Evolutionary conservation across 257 asterid genomes (phyloP), one percentile per base, ranked within the genome.

Genomic region (Echium plantagineum): DNA sequence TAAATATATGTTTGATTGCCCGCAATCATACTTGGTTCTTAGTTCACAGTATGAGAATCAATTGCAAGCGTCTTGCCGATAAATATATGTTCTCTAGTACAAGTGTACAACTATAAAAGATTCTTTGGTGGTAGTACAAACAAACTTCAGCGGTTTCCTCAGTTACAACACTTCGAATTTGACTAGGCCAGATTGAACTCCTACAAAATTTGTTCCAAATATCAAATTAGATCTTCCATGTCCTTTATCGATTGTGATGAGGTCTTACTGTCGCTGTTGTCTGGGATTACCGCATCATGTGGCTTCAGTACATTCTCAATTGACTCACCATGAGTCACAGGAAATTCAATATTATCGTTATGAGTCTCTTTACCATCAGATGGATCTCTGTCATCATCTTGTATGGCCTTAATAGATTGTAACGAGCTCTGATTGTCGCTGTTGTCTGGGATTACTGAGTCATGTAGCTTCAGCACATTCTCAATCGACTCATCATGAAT

Each of bases 321-420:
- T 30, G 56, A 55, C 28, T 54, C 57, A 7, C 32, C 48, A 67
- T 52, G 58, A 55, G 47, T 62, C 6, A 28, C 9, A 15, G 77
- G 51, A 57, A 18, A 8, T 63, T 66, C 58, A 28, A 28, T 6
- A 28, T 28, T 28, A 3, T 28, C 32, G 5, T 28, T 6, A 59
- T 55, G 26, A 6, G 63, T 63, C 60, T 59, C 63, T 30, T 67
- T 67, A 57, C 42, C 30, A 19, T 57, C 65, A 46, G 62, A 48
- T 59, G 61, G 66, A 51, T 62, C 46, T 54, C 66, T 63, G 3
- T 32, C 21, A 35, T 24, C 26, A 24, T 24, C 26, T 24, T 24
- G 26, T 24, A 3, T 24, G 26, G 1, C 26, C 26, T 24, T 24
- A 24, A 24, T 24, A 24, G 26, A 3, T 24, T 24, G 26, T 3